Percentiles rank a stretch among this genome's conserved stretches.
phyloP scores from a whole-genome alignment of 768 basidiomycete genomes.

The Pisolithus tinctorius region DNA sequence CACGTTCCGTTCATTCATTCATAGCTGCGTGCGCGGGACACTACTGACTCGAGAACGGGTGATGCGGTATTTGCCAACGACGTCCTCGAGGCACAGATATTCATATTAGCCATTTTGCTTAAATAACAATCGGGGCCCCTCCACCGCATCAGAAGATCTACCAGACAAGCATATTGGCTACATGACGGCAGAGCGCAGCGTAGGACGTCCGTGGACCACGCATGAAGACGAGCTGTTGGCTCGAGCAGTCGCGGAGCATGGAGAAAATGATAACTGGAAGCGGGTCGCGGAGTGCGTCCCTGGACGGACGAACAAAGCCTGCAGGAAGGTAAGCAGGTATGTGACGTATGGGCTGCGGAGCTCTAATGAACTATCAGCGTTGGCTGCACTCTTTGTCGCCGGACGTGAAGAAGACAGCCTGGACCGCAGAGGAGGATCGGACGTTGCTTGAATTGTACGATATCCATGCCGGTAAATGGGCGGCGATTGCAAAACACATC shows the following conservation, averaged over 20 bases:
- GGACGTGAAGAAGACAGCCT: conserved; percentile 69
- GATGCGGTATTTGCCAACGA: background rate
- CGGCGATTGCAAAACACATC: conserved; percentile 70
- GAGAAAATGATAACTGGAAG: conserved; percentile 75
- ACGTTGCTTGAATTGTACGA: conserved; percentile 53
- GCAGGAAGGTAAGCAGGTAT: conserved; percentile 62
- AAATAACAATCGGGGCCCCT: background rate
- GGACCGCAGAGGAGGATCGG: conserved; percentile 69
- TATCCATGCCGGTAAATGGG: conserved; percentile 64
- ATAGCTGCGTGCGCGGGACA: background rate
- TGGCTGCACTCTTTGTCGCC: conserved; percentile 86
- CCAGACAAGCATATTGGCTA: background rate
- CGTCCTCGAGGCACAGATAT: conserved; percentile 3
- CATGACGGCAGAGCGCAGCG: conserved; percentile 34
- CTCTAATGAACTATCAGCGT: conserved; percentile 40
- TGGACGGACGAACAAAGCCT: conserved; percentile 78
- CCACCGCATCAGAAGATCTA: background rate
- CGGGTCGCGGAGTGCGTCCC: conserved; percentile 60
- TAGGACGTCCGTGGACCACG: conserved; percentile 46
- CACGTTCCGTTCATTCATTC: background rate
- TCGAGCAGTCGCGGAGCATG: conserved; percentile 49
- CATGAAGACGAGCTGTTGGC: conserved; percentile 60
- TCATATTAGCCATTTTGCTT: conserved; percentile 1
- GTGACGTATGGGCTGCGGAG: conserved; percentile 6
- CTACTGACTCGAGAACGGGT: background rate